A percentile compares a stretch with the other conserved stretches of the same genome.
Conservation (phyloP, 306 rosid genomes). For the cucumber (Cucumis sativus) region DNA sequence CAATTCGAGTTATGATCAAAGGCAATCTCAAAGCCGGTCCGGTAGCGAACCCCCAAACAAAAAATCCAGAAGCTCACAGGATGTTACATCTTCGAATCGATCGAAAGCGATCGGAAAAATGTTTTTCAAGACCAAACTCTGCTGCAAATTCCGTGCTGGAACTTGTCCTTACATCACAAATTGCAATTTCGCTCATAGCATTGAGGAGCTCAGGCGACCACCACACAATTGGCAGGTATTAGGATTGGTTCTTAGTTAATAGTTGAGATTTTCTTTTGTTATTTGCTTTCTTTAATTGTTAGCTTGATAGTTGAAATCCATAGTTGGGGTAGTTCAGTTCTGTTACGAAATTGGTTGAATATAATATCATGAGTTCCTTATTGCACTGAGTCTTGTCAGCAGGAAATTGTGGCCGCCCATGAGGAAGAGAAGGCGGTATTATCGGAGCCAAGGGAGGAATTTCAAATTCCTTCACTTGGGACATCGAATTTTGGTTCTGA, state of each 20-base stretch:
- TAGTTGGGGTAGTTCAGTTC: background rate
- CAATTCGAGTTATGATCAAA: slow-evolving; percentile 58
- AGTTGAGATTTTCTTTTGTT: background rate
- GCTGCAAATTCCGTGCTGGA: slow-evolving; percentile 91
- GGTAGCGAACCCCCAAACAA: slow-evolving; percentile 81
- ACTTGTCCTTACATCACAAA: slow-evolving; percentile 83
- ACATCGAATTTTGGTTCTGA: slow-evolving; percentile 40
- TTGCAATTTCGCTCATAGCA: slow-evolving; percentile 95
- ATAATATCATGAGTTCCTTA: background rate
- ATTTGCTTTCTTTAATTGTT: background rate
- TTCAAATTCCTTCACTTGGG: slow-evolving; percentile 70
- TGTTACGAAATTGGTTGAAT: background rate
- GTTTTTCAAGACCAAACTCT: slow-evolving; percentile 96
- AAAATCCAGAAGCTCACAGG: slow-evolving; percentile 71
- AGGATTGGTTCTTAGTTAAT: background rate
- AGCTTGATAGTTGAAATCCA: background rate
- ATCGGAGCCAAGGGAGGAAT: slow-evolving; percentile 75
- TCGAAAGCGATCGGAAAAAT: slow-evolving; percentile 88
- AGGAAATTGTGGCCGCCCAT: slow-evolving; percentile 92
- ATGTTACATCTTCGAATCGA: slow-evolving; percentile 40
- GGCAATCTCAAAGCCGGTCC: slow-evolving; percentile 52
- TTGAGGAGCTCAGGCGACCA: slow-evolving; percentile 92
- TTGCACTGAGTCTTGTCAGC: background rate
- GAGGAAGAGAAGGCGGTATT: slow-evolving; percentile 57
- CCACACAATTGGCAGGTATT: slow-evolving; percentile 74